Evolutionary conservation across 257 asterid species (phyloP).

Genomic region (Parsonsia alboflavescens): DNA sequence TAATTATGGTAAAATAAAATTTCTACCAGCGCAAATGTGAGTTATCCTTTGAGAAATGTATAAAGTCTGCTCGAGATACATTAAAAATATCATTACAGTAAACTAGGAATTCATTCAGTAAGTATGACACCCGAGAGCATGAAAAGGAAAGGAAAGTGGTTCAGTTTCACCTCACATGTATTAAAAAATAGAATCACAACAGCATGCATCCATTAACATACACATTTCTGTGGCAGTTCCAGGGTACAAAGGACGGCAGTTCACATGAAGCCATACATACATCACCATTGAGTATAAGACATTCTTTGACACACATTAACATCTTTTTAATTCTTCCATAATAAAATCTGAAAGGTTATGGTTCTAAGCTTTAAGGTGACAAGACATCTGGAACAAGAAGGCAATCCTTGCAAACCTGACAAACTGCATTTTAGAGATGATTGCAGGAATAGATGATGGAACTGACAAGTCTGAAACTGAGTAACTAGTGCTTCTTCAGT

Average conservation of each 20-base stretch:
- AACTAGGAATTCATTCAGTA: slow-evolving; percentile 95
- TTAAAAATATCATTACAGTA: neutral
- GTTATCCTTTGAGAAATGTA: too few relatives aligned
- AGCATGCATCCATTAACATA: slow-evolving; percentile 20
- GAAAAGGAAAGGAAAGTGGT: slow-evolving; percentile 5
- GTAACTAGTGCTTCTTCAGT: slow-evolving; percentile 96
- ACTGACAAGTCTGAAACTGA: slow-evolving; percentile 81
- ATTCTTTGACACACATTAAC: neutral
- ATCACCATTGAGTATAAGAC: neutral
- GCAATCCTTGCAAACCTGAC: slow-evolving; percentile 51
- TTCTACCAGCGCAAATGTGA: neutral
- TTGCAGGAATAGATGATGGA: slow-evolving; percentile 83
- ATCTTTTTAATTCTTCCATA: neutral
- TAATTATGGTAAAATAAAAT: neutral
- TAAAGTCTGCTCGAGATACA: neutral
- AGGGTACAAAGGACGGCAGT: slow-evolving; percentile 56
- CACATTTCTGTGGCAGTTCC: slow-evolving; percentile 99
- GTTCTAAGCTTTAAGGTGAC: neutral
- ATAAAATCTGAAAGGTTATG: neutral
- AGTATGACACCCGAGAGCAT: slow-evolving; percentile 77
- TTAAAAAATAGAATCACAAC: slow-evolving; percentile 4
- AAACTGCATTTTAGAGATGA: slow-evolving; percentile 69
- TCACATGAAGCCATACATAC: neutral
- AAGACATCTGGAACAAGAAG: slow-evolving; percentile 5
- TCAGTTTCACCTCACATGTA: slow-evolving; percentile 4